These are phyloP conservation scores for Calonectria pauciramosa DNA, from an alignment of 2,329 filamentous ascomycete genomes.

Conservation along the genomic window DNA sequence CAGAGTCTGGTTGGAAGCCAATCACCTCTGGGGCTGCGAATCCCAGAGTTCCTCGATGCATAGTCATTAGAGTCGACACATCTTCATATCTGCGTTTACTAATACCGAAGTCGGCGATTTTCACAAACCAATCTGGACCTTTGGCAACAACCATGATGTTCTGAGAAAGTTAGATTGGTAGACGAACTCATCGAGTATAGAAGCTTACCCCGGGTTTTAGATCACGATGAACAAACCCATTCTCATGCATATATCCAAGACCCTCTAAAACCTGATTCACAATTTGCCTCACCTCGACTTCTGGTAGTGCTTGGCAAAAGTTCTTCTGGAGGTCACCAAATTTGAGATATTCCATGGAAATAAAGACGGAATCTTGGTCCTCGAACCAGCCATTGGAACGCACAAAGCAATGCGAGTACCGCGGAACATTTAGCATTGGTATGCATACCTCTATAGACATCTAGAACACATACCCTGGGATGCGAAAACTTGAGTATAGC, in stretches of 20 bases:
- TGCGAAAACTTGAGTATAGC: background rate
- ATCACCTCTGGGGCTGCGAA: background rate
- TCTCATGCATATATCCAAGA: slow-evolving; percentile 9
- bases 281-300: background rate
- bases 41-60: background rate
- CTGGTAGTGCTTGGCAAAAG: background rate
- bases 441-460: background rate
- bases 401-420: slow-evolving; percentile 9
- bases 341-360: background rate
- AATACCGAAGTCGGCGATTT: background rate
- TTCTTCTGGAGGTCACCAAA: background rate
- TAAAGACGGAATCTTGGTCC: background rate
- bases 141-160: background rate
- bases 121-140: background rate
- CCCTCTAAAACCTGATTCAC: background rate
- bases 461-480: background rate
- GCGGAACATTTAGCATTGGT: background rate
- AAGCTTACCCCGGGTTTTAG: background rate
- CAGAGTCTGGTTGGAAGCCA: background rate
- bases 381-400: background rate
- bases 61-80: background rate
- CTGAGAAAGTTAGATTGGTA: background rate
- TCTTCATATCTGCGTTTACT: background rate
- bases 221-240: background rate
- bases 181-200: background rate